Evolutionary conservation across 2,329 filamentous ascomycete species (phyloP).

Genomic region (Fusarium sp.): DNA sequence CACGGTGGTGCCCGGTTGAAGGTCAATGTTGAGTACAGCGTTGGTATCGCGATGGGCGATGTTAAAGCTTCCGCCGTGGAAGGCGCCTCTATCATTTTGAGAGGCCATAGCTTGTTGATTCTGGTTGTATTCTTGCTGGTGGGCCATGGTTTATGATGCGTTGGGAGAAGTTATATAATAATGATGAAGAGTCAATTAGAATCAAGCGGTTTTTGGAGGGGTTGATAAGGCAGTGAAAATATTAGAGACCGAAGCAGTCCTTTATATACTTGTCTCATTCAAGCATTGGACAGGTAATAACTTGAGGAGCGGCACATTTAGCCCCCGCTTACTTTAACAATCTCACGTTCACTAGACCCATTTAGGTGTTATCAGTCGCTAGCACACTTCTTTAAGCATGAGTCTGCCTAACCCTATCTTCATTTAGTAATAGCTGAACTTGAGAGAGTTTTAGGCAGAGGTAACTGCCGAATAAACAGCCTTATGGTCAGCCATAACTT

Average conservation of each 20-base stretch:
- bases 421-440: background rate
- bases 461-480: background rate
- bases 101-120: background rate
- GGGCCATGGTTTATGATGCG: background rate
- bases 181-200: fast-evolving
- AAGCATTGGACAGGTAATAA: background rate
- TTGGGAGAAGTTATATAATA: too few species aligned
- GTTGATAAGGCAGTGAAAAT: too few species aligned
- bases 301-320: background rate
- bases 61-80: background rate
- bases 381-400: background rate
- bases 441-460: background rate
- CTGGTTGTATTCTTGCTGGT: background rate
- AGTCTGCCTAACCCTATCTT: background rate
- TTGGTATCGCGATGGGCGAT: background rate
- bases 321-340: background rate
- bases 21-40: background rate
- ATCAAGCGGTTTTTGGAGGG: background rate
- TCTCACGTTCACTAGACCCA: background rate
- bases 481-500: background rate
- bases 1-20: background rate
- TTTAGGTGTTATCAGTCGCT: background rate
- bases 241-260: too few species aligned
- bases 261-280: background rate
- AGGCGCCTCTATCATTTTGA: background rate